phyloP scores from a whole-genome alignment of 306 rosid genomes.

The Malus asiatica region DNA sequence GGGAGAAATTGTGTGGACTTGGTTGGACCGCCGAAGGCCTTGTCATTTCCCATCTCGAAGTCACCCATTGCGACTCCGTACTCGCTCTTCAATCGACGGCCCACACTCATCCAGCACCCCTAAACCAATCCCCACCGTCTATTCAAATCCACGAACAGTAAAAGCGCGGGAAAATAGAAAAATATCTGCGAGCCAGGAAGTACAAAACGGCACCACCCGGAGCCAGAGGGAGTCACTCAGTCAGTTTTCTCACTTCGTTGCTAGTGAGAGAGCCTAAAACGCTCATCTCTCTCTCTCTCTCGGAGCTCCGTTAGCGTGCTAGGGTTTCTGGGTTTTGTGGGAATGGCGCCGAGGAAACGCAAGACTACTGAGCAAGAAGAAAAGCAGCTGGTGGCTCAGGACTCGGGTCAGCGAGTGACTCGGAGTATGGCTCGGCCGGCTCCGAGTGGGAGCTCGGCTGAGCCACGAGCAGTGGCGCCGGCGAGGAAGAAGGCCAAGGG shows the following conservation, averaged over 20 bases:
- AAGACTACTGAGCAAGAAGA: not conserved
- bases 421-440: not conserved
- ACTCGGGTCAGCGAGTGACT: conserved; percentile 19
- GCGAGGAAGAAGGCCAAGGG: not conserved
- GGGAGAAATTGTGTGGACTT: not conserved
- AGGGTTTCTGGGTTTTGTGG: not conserved
- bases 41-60: not conserved
- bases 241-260: not conserved
- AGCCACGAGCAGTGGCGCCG: not conserved
- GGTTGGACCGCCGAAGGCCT: not conserved
- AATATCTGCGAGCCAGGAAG: not conserved
- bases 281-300: not conserved
- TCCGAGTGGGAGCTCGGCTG: not conserved
- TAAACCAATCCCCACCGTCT: conserved; percentile 15
- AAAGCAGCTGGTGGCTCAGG: conserved; percentile 18
- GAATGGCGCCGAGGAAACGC: conserved; percentile 45
- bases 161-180: conserved; percentile 25
- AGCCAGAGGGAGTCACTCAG: not conserved
- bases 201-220: not conserved
- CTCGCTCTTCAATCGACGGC: not conserved
- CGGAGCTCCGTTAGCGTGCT: not conserved
- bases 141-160: not conserved
- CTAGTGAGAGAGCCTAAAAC: not conserved
- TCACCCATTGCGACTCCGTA: not conserved
- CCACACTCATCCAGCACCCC: not conserved